Evolutionary conservation across 306 rosid species (phyloP).

Genomic region (Vigna reflexopilosa): DNA sequence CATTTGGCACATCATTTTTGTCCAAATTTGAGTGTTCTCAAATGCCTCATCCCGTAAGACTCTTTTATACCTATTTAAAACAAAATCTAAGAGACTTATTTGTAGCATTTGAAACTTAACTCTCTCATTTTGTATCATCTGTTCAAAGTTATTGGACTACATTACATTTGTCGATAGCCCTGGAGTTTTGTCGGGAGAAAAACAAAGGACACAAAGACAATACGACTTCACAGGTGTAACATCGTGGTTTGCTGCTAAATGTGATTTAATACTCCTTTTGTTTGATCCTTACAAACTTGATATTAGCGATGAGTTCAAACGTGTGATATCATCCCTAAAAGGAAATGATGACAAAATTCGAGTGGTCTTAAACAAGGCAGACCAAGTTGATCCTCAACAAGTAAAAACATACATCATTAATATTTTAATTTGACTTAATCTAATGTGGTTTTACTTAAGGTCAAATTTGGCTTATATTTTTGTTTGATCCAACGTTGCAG

Average conservation of each 20-base stretch:
- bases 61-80: conserved; percentile 23
- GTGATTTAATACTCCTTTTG: conserved; percentile 85
- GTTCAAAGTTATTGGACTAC: conserved; percentile 75
- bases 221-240: conserved; percentile 94
- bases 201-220: conserved; percentile 89
- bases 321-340: conserved; percentile 83
- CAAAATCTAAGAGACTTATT: background rate
- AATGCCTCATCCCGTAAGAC: conserved; percentile 91
- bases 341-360: conserved; percentile 96
- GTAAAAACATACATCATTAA: conserved; percentile 46
- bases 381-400: conserved; percentile 96
- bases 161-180: conserved; percentile 95
- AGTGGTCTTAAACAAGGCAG: conserved; percentile 92
- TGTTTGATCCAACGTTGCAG: conserved; percentile 50
- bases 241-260: conserved; percentile 98
- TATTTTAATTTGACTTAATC: background rate
- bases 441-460: background rate
- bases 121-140: background rate
- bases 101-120: conserved; percentile 30
- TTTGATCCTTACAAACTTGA: conserved; percentile 99
- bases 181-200: conserved; percentile 97
- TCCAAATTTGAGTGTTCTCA: conserved; percentile 98
- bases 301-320: conserved; percentile 93
- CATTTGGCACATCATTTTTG: conserved; percentile 85
- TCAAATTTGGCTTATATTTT: background rate